Base-by-base conservation (phyloP, 805 yeast genomes). In the Starmerella vitae region DNA sequence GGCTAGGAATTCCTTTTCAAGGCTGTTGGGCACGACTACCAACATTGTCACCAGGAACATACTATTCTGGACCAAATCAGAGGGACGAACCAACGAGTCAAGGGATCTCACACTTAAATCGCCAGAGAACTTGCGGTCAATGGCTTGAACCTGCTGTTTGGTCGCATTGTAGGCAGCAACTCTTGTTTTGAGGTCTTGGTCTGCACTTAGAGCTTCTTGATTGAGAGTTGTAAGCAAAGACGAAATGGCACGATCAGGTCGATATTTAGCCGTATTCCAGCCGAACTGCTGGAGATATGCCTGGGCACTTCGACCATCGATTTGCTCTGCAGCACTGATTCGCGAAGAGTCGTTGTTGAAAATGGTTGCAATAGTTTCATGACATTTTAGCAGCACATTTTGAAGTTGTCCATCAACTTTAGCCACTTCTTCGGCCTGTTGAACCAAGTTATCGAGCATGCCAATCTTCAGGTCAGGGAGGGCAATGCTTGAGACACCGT, bases 381-480 rank as follows among this genome's bases (percentile, higher is more conserved):
- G 68, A 24, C 79, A 74, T 60, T 93, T 93, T 20, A 64, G 57
- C 12, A 85, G 73, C 5, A 91, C 71, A 7, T 67, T 62, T 31
- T 70, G 71, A 55, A 88, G 68, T 60, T 83, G 91, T n/a, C 65
- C 64, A 61, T 91, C 99, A 39, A 78, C 64, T 57, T 84, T 86
- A 30, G 72, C 64, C 42, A 91, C 69, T 54, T 88, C 97, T 54
- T 91, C 98, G 58, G 86, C 75, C 61, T 86, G 86, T 51, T 79
- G 76, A 39, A 91, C 93, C 44, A 91, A 69, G 22, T 85, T 78
- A 61, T 91, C 99, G 55, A 91, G 70, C 10, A 97, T 86, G 21
- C 96, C 96, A 46, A 91, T 83, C 60, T 91, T 88, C 62, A 91
- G 88, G 45, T 69, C 74, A 6, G 97, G 97, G 37, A 85, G 66